Evolutionary conservation across 2,329 filamentous ascomycete species (phyloP).

Genomic region (Fusarium foetens): DNA sequence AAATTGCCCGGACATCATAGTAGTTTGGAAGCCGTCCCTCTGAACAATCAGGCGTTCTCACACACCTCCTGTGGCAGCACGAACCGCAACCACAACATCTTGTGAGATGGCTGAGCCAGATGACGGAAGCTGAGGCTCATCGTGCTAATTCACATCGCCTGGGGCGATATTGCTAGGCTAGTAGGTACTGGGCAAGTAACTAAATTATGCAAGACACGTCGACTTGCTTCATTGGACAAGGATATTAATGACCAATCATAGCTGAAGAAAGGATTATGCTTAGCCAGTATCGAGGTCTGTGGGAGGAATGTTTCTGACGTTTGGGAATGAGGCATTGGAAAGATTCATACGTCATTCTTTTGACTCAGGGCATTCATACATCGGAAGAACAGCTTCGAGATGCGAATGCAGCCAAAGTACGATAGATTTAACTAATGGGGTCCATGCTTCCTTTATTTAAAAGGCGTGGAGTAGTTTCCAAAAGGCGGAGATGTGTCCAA

Average conservation of each 20-base stretch:
- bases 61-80: background rate
- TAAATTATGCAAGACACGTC: constrained; percentile 46
- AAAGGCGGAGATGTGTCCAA: background rate
- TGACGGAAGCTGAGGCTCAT: background rate
- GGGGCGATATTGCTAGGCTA: constrained; percentile 22
- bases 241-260: constrained; percentile 1
- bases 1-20: background rate
- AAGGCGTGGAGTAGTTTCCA: background rate
- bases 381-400: background rate
- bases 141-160: background rate
- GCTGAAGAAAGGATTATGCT: background rate
- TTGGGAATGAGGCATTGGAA: background rate
- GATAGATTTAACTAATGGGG: background rate
- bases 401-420: background rate
- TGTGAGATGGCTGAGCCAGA: background rate
- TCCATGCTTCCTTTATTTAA: background rate
- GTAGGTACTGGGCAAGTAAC: background rate
- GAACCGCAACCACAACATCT: background rate
- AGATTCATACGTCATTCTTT: background rate
- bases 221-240: constrained; percentile 25
- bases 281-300: background rate
- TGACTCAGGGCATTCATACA: background rate
- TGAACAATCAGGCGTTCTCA: background rate
- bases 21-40: background rate
- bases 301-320: background rate